Conservation (phyloP, 2,329 filamentous ascomycete genomes). For the Epichloe sibirici region DNA sequence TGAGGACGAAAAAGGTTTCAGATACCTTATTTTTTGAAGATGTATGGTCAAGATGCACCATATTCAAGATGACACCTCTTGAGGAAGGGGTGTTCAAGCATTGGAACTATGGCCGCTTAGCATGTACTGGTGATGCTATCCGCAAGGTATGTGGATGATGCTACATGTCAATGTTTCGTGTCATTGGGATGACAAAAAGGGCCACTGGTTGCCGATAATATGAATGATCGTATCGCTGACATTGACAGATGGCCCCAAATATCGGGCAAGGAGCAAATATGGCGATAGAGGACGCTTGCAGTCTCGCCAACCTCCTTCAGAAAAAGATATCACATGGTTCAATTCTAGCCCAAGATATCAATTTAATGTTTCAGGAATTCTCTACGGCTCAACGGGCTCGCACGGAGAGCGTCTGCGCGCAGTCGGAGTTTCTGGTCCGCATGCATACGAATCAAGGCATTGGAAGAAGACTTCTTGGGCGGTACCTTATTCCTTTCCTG, state of each 20-base stretch:
- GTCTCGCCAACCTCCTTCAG: conserved; percentile 7
- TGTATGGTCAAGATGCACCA: conserved; percentile 16
- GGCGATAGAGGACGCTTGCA: conserved; percentile 11
- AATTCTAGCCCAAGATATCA: background rate
- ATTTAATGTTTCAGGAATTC: conserved; percentile 1
- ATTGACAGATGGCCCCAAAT: conserved; percentile 9
- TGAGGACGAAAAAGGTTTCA: conserved; percentile 14
- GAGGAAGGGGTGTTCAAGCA: conserved; percentile 20
- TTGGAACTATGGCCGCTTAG: conserved; percentile 19
- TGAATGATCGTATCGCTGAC: background rate
- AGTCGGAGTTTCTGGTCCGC: conserved; percentile 9
- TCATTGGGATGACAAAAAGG: background rate
- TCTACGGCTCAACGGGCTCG: background rate
- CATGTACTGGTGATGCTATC: conserved; percentile 21
- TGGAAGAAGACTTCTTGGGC: conserved; percentile 3
- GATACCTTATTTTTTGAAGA: conserved; percentile 20
- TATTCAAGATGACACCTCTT: conserved; percentile 14
- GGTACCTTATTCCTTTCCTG: conserved; percentile 7
- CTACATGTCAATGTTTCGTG: background rate
- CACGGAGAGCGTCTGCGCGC: conserved; percentile 3
- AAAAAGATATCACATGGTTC: background rate
- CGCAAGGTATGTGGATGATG: conserved; percentile 15
- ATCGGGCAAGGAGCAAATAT: conserved; percentile 12
- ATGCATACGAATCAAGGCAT: conserved; percentile 8
- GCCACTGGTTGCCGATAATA: background rate